Percentiles rank a stretch among this genome's conserved stretches.
Evolutionary conservation across 2,329 filamentous ascomycete genomes (phyloP).

Genomic region (Aspergillus ustus): DNA sequence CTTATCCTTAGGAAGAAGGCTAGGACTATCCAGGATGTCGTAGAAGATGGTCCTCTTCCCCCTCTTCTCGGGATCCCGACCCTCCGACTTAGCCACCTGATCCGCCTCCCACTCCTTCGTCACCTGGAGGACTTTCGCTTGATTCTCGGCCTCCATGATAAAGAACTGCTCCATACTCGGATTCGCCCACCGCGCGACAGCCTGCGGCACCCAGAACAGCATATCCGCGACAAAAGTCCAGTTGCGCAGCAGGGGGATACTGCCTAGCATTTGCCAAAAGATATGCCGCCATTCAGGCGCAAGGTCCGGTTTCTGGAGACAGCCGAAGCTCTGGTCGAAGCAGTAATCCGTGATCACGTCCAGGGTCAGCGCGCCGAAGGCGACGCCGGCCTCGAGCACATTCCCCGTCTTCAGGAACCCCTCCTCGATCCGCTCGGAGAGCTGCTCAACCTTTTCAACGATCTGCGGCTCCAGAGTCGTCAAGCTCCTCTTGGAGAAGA

Average conservation of each 20-base stretch:
- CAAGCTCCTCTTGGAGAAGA: slow-evolving; percentile 1
- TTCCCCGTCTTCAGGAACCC: neutral
- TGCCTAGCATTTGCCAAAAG: neutral
- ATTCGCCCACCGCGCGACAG: neutral
- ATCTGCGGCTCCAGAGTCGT: neutral
- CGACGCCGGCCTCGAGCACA: neutral
- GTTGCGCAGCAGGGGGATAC: neutral
- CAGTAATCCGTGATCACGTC: neutral
- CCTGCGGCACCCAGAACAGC: neutral
- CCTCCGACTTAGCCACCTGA: neutral
- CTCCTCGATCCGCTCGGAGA: neutral
- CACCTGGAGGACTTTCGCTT: neutral
- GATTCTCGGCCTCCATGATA: neutral
- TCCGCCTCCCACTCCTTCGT: neutral
- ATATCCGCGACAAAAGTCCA: neutral
- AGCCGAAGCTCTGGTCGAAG: slow-evolving; percentile 6
- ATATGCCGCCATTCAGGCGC: neutral
- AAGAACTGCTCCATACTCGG: slow-evolving; percentile 1
- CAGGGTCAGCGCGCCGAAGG: neutral
- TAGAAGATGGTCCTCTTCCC: neutral
- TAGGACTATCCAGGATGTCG: neutral
- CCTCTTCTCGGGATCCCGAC: neutral
- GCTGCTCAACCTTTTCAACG: neutral
- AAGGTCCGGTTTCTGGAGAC: neutral
- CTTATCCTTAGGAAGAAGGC: neutral